These are phyloP conservation scores for Russula dissimulans DNA, from an alignment of 768 basidiomycete genomes.

Conservation along the genomic window DNA sequence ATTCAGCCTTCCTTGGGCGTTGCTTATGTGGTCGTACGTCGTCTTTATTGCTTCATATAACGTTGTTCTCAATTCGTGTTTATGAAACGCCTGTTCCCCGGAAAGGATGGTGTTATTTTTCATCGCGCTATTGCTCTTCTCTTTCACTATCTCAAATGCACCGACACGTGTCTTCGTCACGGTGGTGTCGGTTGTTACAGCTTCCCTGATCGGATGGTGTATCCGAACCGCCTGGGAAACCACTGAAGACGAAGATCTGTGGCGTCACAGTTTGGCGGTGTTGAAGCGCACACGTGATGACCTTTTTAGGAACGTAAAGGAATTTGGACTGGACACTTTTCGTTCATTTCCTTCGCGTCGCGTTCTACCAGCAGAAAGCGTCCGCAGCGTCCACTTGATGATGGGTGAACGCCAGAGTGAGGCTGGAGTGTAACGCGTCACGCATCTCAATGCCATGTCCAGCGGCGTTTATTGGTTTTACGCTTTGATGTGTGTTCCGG, in stretches of 20 bases:
- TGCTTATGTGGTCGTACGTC: constrained; percentile 49
- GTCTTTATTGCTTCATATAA: neutral
- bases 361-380: neutral
- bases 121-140: neutral
- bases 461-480: neutral
- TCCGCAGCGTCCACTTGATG: neutral
- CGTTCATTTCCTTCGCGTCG: neutral
- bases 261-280: neutral
- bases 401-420: neutral
- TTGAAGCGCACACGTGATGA: neutral
- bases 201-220: neutral
- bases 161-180: constrained; percentile 8
- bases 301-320: neutral
- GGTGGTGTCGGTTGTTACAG: neutral
- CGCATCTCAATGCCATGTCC: neutral
- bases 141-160: neutral
- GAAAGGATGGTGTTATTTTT: constrained; percentile 1
- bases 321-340: neutral
- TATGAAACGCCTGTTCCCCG: no score
- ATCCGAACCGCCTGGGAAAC: neutral
- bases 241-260: neutral
- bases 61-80: neutral
- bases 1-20: constrained; percentile 46
- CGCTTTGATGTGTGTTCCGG: neutral
- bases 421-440: neutral